Base-by-base conservation (phyloP, 2,329 filamentous ascomycete genomes). In the Incumbomyces lentus region DNA sequence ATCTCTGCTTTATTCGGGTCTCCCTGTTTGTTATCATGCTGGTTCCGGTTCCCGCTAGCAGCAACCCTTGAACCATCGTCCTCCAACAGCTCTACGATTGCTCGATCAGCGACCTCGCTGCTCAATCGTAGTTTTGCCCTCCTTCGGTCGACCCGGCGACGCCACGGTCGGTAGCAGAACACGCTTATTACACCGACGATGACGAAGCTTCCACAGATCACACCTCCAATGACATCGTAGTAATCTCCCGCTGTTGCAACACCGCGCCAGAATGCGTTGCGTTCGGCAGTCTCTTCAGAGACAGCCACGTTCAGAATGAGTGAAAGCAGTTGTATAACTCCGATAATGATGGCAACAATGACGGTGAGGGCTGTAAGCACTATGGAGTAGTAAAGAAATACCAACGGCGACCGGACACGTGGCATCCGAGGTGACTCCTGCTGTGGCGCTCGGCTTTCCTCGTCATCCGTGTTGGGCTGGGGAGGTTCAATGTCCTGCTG, bases 351-450 rank as follows among this genome's bases (percentile, higher is more conserved):
- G 1, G 88, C 86, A 0, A 94, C 87, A 3, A 84, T 67, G 18
- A 95, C 84, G 0, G 88, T 95, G 43, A 95, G 78, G 2, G 76
- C 78, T 0, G 87, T 95, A 22, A 95, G 73, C 0, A 94, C 84
- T 55, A 90, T 84, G 11, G 87, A 93, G 66, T 95, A 96, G 67
- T 96, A 96, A 1, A 95, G 68, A 39, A 95, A 89, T 0, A 89
- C 88, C n/a, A 96, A 79, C 1, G 76, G 76, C 59, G 96, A 89
- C 48, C 84, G 73, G 0, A 86, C 81, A 39, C 93, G 81, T 32
- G 37, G 44, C n/a, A 29, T 46, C 17, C 17, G 30, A 29, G 12
- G 13, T 8, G 8, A 14, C 30, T n/a, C 16, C 18, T 37, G 42
- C 34, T 37, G n/a, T 14, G 42, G 18, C 11, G n/a, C 18, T 5